A percentile compares a stretch with the other conserved stretches of the same genome.
Conservation (phyloP, 1,284 basidiomycete species). For the Cutaneotrichosporon cavernicola region DNA sequence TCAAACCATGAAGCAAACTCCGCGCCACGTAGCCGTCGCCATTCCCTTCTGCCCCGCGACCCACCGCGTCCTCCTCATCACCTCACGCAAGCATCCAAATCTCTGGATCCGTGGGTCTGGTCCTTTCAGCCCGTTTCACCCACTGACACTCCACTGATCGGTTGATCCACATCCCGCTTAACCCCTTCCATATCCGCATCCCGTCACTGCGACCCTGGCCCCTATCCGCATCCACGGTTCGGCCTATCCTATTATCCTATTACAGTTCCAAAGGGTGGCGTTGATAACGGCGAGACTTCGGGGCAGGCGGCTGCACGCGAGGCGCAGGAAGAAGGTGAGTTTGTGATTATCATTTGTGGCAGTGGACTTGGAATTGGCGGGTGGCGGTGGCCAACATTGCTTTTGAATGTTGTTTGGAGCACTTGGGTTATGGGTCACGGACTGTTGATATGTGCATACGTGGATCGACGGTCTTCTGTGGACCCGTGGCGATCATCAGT, state of each 20-base stretch:
- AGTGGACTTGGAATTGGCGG: too few relatives aligned
- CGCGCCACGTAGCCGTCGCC: constrained; percentile 46
- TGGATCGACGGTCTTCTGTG: too few relatives aligned
- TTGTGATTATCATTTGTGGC: too few relatives aligned
- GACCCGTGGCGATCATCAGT: constrained; percentile 6
- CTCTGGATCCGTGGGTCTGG: constrained; percentile 47
- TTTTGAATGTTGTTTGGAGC: too few relatives aligned
- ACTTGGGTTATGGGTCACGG: too few relatives aligned
- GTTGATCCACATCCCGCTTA: neutral
- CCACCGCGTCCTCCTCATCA: constrained; percentile 44
- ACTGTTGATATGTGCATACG: too few relatives aligned
- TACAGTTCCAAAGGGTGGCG: constrained; percentile 50
- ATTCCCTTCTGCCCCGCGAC: constrained; percentile 38
- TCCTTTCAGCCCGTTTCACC: neutral
- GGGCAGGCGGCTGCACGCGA: constrained; percentile 49
- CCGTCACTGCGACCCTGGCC: neutral
- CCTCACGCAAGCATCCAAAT: constrained; percentile 42
- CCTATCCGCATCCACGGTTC: neutral
- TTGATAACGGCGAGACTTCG: constrained; percentile 47
- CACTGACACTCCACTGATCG: neutral
- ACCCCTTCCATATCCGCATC: neutral
- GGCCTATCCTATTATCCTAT: neutral
- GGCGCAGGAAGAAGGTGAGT: constrained; percentile 50
- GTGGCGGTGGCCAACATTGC: too few relatives aligned
- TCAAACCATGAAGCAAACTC: constrained; percentile 17